Base-by-base conservation (phyloP, 768 basidiomycete species). In the Flagelloscypha sp. region DNA sequence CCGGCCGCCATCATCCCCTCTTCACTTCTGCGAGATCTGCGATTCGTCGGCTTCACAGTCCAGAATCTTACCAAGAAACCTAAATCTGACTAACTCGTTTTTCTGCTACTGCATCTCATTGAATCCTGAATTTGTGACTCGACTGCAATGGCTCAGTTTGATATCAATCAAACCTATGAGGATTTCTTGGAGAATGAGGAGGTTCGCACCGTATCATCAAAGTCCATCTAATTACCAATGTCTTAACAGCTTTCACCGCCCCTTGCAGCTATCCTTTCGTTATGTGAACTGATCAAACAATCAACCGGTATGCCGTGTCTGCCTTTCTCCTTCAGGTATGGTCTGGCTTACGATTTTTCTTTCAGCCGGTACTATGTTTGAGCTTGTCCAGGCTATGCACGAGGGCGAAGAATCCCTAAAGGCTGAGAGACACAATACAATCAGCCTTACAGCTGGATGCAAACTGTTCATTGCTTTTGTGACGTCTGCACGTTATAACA, bases 401-500 rank as follows among this genome's bases (percentile, higher is more conserved):
- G 73, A 82, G 28, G 85, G 79, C 28, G 80, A 84, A 1, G 65
- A 75, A 24, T 61, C 64, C 5, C 62, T 94, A 35, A 77, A 73
- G 44, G 55, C 62, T 17, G 66, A 66, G n/a, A 70, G 76, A 1
- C 65, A 78, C 18, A 90, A 89, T 55, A 74, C 84, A 16, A 84
- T 92, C 59, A 79, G 86, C 44, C 63, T 89, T 42, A 80, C 81
- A 42, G 86, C 86, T n/a, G 90, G 90, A 38, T 86, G 83, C 57
- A 83, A 90, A 55, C 70, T 94, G 25, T 90, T 94, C 65, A 81
- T 86, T 48, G 80, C 84, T 8, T 94, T 90, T 48, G 84, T 90
- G 47, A 88, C 87, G 22, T 61, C 78, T 28, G 83, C 84, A 50
- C 84, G 83, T 16, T 84, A 89, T 51, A 84, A 84, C 48, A 80